A percentile compares a stretch with the other conserved stretches of the same genome.
Evolutionary conservation across 2,329 filamentous ascomycete genomes (phyloP).

Genomic region (Gnomoniopsis sp.): DNA sequence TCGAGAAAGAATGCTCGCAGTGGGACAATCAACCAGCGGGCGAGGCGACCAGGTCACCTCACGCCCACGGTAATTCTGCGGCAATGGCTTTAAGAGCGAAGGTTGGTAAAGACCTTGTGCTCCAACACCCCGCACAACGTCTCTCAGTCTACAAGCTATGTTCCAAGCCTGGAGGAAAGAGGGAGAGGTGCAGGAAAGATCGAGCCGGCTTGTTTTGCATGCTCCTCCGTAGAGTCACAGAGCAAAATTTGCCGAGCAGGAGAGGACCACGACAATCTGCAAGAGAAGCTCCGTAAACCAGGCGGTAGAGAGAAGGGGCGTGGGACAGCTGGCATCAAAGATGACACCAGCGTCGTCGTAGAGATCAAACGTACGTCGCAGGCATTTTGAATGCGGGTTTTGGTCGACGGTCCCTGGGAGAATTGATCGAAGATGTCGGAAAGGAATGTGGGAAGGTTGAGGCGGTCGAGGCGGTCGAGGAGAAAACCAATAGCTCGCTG

Average conservation of each 20-base stretch:
- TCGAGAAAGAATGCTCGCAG: constrained; percentile 49
- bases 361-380: constrained; percentile 26
- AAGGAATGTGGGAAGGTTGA: constrained; percentile 23
- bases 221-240: constrained; percentile 21
- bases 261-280: constrained; percentile 83
- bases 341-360: constrained; percentile 12
- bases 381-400: constrained; percentile 27
- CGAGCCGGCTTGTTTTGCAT: constrained; percentile 66
- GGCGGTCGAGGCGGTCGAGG: constrained; percentile 23
- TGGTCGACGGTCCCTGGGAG: constrained; percentile 23
- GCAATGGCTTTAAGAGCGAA: constrained; percentile 79
- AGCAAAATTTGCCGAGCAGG: constrained; percentile 56
- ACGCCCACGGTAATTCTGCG: constrained; percentile 33
- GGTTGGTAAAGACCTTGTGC: constrained; percentile 57
- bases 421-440: not conserved
- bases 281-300: constrained; percentile 47
- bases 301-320: constrained; percentile 28
- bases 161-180: constrained; percentile 46
- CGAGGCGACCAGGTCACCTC: not conserved
- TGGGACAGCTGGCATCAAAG: constrained; percentile 1
- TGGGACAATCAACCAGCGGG: constrained; percentile 4
- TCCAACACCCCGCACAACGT: constrained; percentile 70
- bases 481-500: constrained; percentile 1
- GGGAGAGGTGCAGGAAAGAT: constrained; percentile 66
- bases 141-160: constrained; percentile 53